Conservation (phyloP, 192 early-diverging fungal species). For the Phlyctochytrium arcticum region DNA sequence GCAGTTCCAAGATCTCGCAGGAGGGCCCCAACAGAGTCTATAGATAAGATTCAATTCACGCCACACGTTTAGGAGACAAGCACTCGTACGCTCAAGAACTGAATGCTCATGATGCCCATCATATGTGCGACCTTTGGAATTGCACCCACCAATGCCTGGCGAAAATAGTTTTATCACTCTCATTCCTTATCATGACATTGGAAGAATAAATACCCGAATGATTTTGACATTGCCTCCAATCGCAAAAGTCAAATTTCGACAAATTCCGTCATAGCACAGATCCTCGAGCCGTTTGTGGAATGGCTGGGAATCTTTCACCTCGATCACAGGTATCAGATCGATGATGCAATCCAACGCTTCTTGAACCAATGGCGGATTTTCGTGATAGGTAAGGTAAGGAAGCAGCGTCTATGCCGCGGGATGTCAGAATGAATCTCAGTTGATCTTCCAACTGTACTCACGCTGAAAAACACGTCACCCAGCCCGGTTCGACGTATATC, state of each 20-base stretch:
- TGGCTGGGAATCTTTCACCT: constrained; percentile 11
- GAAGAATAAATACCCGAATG: constrained; percentile 17
- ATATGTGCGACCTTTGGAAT: neutral
- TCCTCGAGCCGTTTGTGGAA: constrained; percentile 11
- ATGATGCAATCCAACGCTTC: constrained; percentile 21
- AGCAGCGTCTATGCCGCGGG: neutral
- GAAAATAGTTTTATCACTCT: neutral
- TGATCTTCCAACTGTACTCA: neutral
- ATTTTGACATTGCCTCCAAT: constrained; percentile 30
- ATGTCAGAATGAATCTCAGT: neutral
- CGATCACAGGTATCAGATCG: constrained; percentile 20
- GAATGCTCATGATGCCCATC: neutral
- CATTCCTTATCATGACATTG: neutral
- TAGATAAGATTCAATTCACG: no score
- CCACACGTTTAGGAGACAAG: no score
- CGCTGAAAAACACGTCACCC: constrained; percentile 36
- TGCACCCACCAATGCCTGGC: neutral
- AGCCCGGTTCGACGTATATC: constrained; percentile 27
- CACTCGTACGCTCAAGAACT: no score
- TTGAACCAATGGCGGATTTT: constrained; percentile 12
- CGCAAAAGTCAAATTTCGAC: constrained; percentile 27
- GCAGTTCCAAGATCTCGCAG: constrained; percentile 30
- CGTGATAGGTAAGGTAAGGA: constrained; percentile 24
- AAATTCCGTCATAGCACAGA: constrained; percentile 28
- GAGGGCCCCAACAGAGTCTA: constrained; percentile 16